Conservation (phyloP, 2,329 filamentous ascomycete species). For the Fusarium dlaminii region DNA sequence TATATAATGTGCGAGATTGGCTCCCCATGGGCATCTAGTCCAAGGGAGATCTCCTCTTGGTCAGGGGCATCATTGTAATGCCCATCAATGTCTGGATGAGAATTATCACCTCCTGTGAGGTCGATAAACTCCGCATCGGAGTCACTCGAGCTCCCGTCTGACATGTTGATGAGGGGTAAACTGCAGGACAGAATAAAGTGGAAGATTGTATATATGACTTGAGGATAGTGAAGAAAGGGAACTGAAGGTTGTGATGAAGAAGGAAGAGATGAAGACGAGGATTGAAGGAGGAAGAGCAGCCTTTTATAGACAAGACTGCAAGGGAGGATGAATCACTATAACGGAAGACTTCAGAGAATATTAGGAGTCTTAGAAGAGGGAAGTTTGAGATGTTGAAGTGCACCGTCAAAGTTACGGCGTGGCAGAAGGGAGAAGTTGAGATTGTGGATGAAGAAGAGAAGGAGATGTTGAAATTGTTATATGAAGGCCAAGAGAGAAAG, state of each 20-base stretch:
- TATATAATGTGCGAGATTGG: background rate
- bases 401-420: background rate
- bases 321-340: background rate
- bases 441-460: background rate
- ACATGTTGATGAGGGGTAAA: background rate
- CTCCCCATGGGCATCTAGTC: background rate
- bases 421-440: background rate
- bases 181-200: background rate
- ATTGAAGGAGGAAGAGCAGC: background rate
- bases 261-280: background rate
- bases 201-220: background rate
- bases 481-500: background rate
- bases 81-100: background rate
- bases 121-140: constrained; percentile 6
- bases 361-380: background rate
- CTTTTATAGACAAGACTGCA: background rate
- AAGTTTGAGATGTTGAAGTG: background rate
- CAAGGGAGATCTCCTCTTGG: background rate
- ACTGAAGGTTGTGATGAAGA: background rate
- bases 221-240: background rate
- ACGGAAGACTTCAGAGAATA: background rate
- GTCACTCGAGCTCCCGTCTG: background rate
- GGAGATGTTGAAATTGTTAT: background rate
- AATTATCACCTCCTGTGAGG: constrained; percentile 1
- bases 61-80: background rate